A percentile compares a stretch with the other conserved stretches of the same genome.
Evolutionary conservation across 2,329 filamentous ascomycete species (phyloP).

Genomic region (Botrytis pseudocinerea): DNA sequence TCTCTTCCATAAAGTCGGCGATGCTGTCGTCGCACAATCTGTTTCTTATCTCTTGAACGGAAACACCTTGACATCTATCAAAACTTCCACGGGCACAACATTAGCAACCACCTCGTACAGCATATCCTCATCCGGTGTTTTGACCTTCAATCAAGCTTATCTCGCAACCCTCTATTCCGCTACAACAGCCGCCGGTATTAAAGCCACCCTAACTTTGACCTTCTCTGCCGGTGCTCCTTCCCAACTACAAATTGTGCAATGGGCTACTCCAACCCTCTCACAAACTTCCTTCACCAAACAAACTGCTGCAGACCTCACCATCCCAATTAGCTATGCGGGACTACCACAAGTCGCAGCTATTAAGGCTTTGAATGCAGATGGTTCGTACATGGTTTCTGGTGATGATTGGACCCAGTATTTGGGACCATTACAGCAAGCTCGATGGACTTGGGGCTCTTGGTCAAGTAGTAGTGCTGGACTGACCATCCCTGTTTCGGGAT

Average conservation of each 20-base stretch:
- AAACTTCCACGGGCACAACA: conserved; percentile 41
- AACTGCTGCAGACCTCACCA: conserved; percentile 41
- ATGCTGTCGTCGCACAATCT: conserved; percentile 45
- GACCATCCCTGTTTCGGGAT: conserved; percentile 48
- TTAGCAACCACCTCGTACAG: conserved; percentile 50
- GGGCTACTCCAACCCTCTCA: conserved; percentile 46
- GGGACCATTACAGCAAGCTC: conserved; percentile 52
- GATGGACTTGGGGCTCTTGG: conserved; percentile 52
- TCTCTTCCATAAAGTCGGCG: conserved; percentile 54
- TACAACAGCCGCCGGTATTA: conserved; percentile 47
- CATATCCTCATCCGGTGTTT: conserved; percentile 45
- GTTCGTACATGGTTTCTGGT: conserved; percentile 47
- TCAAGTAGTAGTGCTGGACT: conserved; percentile 51
- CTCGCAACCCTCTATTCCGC: conserved; percentile 48
- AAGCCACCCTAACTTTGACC: conserved; percentile 52
- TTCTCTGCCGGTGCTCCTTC: conserved; percentile 54
- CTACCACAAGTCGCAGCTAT: conserved; percentile 52
- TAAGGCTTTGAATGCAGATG: conserved; percentile 51
- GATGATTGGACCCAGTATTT: conserved; percentile 59
- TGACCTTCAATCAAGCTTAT: conserved; percentile 52
- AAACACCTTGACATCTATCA: conserved; percentile 50
- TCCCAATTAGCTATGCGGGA: conserved; percentile 55
- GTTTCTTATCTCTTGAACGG: conserved; percentile 56
- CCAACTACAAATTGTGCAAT: conserved; percentile 53
- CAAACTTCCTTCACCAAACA: conserved; percentile 25